Percentiles rank a stretch among this genome's conserved stretches.
Evolutionary conservation across 352 stramenopile genomes (phyloP).

Genomic region (Pythium scleroteichum): DNA sequence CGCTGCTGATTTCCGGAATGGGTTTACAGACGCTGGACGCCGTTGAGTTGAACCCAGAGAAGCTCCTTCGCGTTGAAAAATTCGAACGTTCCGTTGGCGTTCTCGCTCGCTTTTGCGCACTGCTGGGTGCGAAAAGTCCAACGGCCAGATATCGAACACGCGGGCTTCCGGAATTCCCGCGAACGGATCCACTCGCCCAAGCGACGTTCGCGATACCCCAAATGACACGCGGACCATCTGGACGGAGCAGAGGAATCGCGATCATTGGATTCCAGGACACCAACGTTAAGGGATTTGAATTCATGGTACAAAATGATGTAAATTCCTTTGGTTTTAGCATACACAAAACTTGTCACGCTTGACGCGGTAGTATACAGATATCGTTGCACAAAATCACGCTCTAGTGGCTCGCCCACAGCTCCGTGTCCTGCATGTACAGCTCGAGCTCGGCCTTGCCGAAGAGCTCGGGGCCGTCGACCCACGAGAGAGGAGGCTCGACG

Average conservation of each 20-base stretch:
- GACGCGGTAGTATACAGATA: slow-evolving; percentile 19
- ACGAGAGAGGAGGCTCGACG: slow-evolving; percentile 16
- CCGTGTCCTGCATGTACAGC: slow-evolving; percentile 32
- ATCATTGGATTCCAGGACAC: no score
- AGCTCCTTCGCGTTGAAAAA: not conserved
- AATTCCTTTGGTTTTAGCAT: slow-evolving; percentile 3
- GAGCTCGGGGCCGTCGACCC: slow-evolving; percentile 17
- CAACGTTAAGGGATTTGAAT: not conserved
- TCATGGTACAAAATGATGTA: not conserved
- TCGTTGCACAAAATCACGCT: not conserved
- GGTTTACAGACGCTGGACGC: not conserved
- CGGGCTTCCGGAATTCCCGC: not conserved
- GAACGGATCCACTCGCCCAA: not conserved
- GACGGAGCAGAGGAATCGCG: not conserved
- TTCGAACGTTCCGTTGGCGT: slow-evolving; percentile 3
- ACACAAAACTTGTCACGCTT: slow-evolving; percentile 23
- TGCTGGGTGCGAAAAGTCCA: slow-evolving; percentile 1
- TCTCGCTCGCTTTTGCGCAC: not conserved
- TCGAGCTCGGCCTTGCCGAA: slow-evolving; percentile 31
- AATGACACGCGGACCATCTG: slow-evolving; percentile 18
- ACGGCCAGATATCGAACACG: not conserved
- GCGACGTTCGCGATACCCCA: slow-evolving; percentile 8
- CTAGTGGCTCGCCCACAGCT: slow-evolving; percentile 26
- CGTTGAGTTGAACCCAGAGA: not conserved
- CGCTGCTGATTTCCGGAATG: not conserved